phyloP scores from a whole-genome alignment of 179 eudicot species.

The Vitellaria paradoxa region DNA sequence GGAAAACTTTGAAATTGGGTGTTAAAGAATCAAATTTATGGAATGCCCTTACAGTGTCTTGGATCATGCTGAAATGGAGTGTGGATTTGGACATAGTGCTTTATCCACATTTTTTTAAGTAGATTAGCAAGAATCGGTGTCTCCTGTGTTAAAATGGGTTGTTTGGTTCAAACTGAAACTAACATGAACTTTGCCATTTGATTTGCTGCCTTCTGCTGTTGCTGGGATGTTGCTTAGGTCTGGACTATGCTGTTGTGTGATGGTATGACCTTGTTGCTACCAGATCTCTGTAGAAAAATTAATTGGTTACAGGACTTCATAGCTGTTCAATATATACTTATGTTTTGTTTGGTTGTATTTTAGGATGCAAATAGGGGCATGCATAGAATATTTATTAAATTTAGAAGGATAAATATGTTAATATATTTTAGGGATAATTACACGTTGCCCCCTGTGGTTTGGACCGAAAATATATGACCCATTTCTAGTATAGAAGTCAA shows the following conservation, averaged over 20 bases:
- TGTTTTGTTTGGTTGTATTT: background rate
- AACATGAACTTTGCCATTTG: background rate
- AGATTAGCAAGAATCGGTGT: background rate
- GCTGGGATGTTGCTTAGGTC: background rate
- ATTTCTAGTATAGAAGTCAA: too few species aligned
- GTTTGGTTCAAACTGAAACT: background rate
- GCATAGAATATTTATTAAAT: background rate
- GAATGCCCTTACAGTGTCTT: background rate
- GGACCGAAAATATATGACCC: too few species aligned
- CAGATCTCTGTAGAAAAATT: background rate
- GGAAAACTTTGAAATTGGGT: background rate
- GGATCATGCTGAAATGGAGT: background rate
- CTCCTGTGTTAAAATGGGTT: background rate
- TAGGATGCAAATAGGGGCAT: background rate
- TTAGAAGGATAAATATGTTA: too few species aligned
- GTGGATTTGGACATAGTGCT: background rate
- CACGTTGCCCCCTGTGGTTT: too few species aligned
- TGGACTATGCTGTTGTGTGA: background rate
- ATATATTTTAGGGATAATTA: too few species aligned
- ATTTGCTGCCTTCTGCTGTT: background rate
- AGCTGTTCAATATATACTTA: background rate
- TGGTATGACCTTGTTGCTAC: background rate
- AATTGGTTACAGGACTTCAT: background rate
- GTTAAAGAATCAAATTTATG: background rate
- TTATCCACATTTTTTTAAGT: background rate